Conservation (phyloP, 2,329 filamentous ascomycete species). For the Fusarium falciforme region DNA sequence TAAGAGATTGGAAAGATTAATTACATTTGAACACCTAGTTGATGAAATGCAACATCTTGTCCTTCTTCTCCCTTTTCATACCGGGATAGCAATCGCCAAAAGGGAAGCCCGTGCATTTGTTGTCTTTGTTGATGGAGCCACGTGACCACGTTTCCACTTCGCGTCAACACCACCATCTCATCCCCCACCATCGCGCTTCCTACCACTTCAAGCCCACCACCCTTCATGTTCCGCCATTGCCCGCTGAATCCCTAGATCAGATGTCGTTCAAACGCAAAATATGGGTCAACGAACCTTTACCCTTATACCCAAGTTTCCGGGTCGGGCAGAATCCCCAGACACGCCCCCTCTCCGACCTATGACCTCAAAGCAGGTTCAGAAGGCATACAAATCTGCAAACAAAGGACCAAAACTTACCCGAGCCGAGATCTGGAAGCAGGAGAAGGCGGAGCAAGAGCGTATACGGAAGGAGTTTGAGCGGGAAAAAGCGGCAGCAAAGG, state of each 20-base stretch:
- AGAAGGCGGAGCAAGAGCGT: conserved; percentile 64
- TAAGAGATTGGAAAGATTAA: not conserved
- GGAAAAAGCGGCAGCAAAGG: conserved; percentile 60
- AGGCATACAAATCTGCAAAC: conserved; percentile 52
- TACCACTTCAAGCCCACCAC: conserved; percentile 1
- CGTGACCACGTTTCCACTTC: conserved; percentile 44
- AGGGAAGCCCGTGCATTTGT: not conserved
- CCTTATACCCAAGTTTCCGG: conserved; percentile 52
- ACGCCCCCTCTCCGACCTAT: conserved; percentile 47
- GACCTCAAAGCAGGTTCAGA: conserved; percentile 57
- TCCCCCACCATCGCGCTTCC: conserved; percentile 24
- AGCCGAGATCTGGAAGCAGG: conserved; percentile 53
- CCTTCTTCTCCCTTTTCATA: not conserved
- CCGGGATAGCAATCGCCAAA: not conserved
- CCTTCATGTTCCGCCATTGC: not conserved
- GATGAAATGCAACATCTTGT: not conserved
- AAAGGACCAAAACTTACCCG: conserved; percentile 52
- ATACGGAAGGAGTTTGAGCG: conserved; percentile 64
- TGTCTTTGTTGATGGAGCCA: conserved; percentile 27
- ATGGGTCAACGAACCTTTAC: conserved; percentile 60
- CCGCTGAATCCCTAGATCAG: conserved; percentile 2
- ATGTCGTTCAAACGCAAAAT: conserved; percentile 31
- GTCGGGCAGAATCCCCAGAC: conserved; percentile 34
- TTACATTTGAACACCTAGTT: not conserved
- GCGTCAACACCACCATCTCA: conserved; percentile 21